Evolutionary conservation across 148 eudicot species (phyloP), one percentile per base, ranked within the genome.

Genomic region (Rhododendron henanense): DNA sequence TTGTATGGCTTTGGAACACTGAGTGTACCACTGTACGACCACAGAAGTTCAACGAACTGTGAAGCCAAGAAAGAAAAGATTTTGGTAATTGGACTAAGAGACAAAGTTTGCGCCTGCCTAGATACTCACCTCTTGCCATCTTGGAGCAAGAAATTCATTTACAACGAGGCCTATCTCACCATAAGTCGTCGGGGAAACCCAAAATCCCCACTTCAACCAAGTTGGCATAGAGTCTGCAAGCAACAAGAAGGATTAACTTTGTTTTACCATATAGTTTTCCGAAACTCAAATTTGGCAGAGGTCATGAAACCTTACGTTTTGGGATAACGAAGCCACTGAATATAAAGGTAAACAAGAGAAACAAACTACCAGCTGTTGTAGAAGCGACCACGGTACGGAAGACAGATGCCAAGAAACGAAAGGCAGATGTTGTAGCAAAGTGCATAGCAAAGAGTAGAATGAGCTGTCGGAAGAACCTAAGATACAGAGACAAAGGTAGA

Each of bases 141-240:
- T 86, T 79, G 94, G 96, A 87, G 98, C 91, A 75, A 87, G 91
- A 89, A 96, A 94, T 89, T 96, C 98, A 85, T 96, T 96, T 55
- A 91, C 84, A 45, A 94, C 78, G 28, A 96, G 93, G 76, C 95
- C 98, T 84, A 93, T 90, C 89, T 94, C 93, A 28, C 94, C 98
- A 88, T 96, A 96, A 69, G 98, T 85, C 6, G 94, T 69, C 10
- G 98, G 98, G 1, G 90, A 89, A 82, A 88, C 57, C 98, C 98
- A 96, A 87, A 92, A 92, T 83, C 92, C 94, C 98, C 98, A 96
- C 50, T 88, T 89, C 85, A 94, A 84, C 98, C 98, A 96, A 79
- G 50, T 74, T 41, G 98, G 98, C 94, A 96, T 92, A 48, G 96
- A 92, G 18, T 92, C 98, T 96, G 93, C 89, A 90, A 84, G 55